Evolutionary conservation across 768 basidiomycete species (phyloP), one percentile per base, ranked within the genome.

Genomic region (Boletus rufocinnamomeus): DNA sequence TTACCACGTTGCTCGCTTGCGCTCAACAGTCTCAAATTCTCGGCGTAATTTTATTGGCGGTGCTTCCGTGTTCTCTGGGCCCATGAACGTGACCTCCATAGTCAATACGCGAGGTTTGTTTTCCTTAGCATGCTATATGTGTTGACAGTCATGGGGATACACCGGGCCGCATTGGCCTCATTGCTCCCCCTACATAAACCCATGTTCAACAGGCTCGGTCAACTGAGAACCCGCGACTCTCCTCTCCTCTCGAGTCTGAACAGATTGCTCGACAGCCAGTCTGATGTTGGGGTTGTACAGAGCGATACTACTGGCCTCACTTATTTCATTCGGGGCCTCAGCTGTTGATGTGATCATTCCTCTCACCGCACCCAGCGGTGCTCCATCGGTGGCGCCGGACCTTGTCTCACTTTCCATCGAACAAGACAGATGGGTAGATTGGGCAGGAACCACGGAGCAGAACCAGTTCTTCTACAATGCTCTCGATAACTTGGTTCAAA

Each of bases 391-490:
- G 2, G 70, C 75, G 9, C 76, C 77, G 8, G 80, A 81, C 13
- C 71, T 87, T 14, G 62, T 88, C 28, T 86, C 84, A 0, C 81
- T 88, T 62, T 89, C 87, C 32, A 81, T 89, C 53, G 88, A 88
- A 64, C 82, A 86, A 69, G 87, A 89, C 62, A 76, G 84, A 34
- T 89, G 86, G 86, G 74, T 77, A 11, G 87, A 88, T 59, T 90
- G 88, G 87, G 73, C 73, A 13, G 87, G 88, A 16, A 77, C 76
- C 11, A 57, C 63, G 7, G 71, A 77, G 3, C 75, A 74, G 35
- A 88, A 89, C 64, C 57, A 78, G 19, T 89, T 88, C 71, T 82
- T 85, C 60, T 78, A 77, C 74, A 87, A 84, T 57, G 79, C 81
- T 4, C 75, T 89, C 50, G 74, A 81, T 52, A 87, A 87, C 69